phyloP scores from a whole-genome alignment of 148 eudicot genomes.

The Rhododendron molle region DNA sequence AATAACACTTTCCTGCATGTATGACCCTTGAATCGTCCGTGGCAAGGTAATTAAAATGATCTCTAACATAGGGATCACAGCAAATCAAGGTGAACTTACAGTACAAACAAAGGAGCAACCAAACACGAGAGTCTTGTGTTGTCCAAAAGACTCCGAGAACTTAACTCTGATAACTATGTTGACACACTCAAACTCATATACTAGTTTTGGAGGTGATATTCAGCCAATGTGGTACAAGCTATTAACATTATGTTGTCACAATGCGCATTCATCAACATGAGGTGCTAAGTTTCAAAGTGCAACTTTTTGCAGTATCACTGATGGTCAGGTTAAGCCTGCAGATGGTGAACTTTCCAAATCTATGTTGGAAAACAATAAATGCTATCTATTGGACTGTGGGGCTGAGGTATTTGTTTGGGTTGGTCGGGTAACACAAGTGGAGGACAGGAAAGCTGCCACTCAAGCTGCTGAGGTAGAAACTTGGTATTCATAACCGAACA shows the following conservation, averaged over 20 bases:
- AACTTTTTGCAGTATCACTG: slow-evolving; percentile 57
- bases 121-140: neutral
- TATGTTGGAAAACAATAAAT: slow-evolving; percentile 72
- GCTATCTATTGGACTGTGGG: slow-evolving; percentile 90
- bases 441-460: slow-evolving; percentile 80
- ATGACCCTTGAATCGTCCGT: neutral
- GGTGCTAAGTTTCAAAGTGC: neutral
- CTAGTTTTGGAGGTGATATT: neutral
- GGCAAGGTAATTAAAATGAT: neutral
- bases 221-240: neutral
- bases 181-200: neutral
- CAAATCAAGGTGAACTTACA: neutral
- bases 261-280: slow-evolving; percentile 9
- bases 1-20: neutral
- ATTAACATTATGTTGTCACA: slow-evolving; percentile 1
- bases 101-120: neutral
- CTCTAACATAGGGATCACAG: neutral
- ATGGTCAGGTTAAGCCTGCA: slow-evolving; percentile 50
- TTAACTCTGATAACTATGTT: neutral
- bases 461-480: slow-evolving; percentile 77
- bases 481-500: slow-evolving; percentile 6
- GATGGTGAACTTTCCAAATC: slow-evolving; percentile 92
- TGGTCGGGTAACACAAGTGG: slow-evolving; percentile 92
- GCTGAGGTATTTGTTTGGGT: slow-evolving; percentile 90
- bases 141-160: neutral